These are phyloP conservation scores for Calonectria fujianensis DNA, from an alignment of 2,329 filamentous ascomycete genomes.

Conservation along the genomic window DNA sequence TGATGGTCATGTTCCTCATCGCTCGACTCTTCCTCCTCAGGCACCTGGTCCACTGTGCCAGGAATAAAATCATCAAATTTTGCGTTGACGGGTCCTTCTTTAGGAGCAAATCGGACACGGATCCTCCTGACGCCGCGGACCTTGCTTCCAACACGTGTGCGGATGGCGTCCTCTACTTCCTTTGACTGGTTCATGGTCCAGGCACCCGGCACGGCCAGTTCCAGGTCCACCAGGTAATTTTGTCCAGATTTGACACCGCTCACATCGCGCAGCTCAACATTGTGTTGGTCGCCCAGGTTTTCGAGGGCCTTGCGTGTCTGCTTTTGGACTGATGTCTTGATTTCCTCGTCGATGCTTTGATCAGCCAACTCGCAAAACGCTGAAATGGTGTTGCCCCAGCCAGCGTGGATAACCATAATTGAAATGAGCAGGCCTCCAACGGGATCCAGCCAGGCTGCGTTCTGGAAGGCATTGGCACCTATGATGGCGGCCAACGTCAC, in stretches of 20 bases:
- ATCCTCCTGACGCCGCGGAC: conserved; percentile 90
- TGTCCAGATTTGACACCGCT: conserved; percentile 96
- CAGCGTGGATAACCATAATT: conserved; percentile 92
- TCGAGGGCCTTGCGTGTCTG: conserved; percentile 77
- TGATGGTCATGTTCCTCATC: conserved; percentile 59
- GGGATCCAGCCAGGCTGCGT: conserved; percentile 94
- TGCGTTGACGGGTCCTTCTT: conserved; percentile 74
- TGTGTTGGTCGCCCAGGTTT: conserved; percentile 70
- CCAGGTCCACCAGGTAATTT: conserved; percentile 95
- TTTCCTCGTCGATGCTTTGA: conserved; percentile 88
- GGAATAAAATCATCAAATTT: conserved; percentile 87
- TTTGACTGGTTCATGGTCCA: conserved; percentile 85
- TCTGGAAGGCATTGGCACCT: conserved; percentile 88
- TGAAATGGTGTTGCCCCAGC: conserved; percentile 87
- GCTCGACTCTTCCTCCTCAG: conserved; percentile 71
- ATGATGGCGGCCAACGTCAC: conserved; percentile 93
- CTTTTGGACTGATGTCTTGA: conserved; percentile 82
- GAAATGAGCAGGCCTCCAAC: conserved; percentile 95
- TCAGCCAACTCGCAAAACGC: conserved; percentile 94
- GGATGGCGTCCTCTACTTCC: conserved; percentile 82
- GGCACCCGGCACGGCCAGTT: conserved; percentile 84
- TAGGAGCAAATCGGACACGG: conserved; percentile 87
- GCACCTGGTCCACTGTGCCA: conserved; percentile 78
- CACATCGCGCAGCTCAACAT: conserved; percentile 84
- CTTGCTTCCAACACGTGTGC: conserved; percentile 82